Base-by-base conservation (phyloP, 805 yeast species). In the Candida bentonensis region DNA sequence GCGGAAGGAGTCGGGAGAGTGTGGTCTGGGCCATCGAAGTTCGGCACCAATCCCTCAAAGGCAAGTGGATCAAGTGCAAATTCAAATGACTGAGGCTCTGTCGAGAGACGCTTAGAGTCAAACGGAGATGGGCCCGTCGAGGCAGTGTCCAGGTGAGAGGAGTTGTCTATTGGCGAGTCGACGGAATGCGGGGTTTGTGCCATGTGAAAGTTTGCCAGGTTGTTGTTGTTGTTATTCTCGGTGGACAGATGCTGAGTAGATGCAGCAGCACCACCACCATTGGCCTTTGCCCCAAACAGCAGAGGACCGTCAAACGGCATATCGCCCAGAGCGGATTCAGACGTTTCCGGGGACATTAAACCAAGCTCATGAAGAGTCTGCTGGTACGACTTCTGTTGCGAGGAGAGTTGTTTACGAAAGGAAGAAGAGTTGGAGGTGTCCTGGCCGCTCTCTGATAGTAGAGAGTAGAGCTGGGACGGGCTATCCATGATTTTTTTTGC, bases 11-110 rank as follows among this genome's bases (percentile, higher is more conserved):
- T 9, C 7, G 11, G 36, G 20, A 11, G 36, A 5, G 11, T 30
- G 5, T 30, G 17, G 20, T 9, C 36, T n/a, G n/a, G n/a, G 20
- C 17, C 11, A n/a, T 30, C 36, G n/a, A 30, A 30, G 36, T 30
- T 30, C 17, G 36, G 36, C 13, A 30, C 36, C 11, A 30, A 5
- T 9, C 36, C 36, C 36, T 30, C 36, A n/a, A 30, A 30, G 13
- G 36, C 36, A n/a, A 30, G 36, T 5, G 36, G 36, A 30, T 30
- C 36, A 5, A 30, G 36, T 5, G 36, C 36, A 15, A 30, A 30
- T 17, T 30, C 36, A 30, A 30, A 30, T 4, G 36, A 17, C 36
- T 30, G 36, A 5, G 36, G 36, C 7, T 30, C 36, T 7, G 7
- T 25, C 7, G 20, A 30, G 20, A 9, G 36, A 4, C 36, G 13